A percentile compares a stretch with the other conserved stretches of the same genome.
Evolutionary conservation across 192 early-diverging fungal species (phyloP).

Genomic region (Backusella liffmaniae): DNA sequence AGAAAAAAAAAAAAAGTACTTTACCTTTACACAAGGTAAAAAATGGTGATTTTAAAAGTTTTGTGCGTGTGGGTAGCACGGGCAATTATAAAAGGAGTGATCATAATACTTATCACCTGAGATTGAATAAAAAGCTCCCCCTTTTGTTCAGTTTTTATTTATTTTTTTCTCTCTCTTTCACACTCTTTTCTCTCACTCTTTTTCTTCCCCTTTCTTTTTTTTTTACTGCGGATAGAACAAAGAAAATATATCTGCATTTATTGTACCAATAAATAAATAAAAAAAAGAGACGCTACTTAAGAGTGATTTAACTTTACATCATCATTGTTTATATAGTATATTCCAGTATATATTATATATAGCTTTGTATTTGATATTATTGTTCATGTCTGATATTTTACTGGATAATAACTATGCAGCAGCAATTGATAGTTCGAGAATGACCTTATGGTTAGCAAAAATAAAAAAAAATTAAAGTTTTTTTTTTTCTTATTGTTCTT

Average conservation of each 20-base stretch:
- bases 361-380: not conserved
- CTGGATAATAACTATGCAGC: conserved; percentile 5
- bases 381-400: conserved; percentile 6
- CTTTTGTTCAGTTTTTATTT: not conserved
- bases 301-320: not conserved
- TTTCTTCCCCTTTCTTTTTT: not conserved
- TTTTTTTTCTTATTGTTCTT: no score
- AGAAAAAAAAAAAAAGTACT: not conserved
- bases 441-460: conserved; percentile 5
- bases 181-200: not conserved
- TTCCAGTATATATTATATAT: not conserved
- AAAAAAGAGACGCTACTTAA: not conserved
- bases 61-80: not conserved
- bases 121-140: not conserved
- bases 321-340: not conserved
- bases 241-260: conserved; percentile 1
- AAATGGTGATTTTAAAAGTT: conserved; percentile 1
- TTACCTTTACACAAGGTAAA: not conserved
- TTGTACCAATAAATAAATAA: not conserved
- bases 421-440: conserved; percentile 5
- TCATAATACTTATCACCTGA: conserved; percentile 5
- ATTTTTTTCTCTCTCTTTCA: not conserved
- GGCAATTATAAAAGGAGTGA: not conserved
- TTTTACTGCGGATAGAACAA: conserved; percentile 1
- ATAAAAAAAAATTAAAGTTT: not conserved